phyloP scores from a whole-genome alignment of 805 yeast species.

The Candida succiphila region DNA sequence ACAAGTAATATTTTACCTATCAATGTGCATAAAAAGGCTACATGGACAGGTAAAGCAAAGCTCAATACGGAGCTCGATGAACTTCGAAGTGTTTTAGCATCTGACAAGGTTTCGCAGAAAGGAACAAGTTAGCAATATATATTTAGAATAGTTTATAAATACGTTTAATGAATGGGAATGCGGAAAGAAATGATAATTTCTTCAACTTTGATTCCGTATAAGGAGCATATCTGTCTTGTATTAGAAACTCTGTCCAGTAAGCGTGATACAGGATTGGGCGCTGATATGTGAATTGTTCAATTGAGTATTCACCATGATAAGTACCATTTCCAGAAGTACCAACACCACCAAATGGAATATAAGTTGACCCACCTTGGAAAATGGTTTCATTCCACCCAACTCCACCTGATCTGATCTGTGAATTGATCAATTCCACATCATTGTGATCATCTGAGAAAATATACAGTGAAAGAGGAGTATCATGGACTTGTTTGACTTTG shows the following conservation, averaged over 20 bases:
- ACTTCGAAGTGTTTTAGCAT: no score
- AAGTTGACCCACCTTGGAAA: slow-evolving; percentile 55
- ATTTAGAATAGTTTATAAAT: not conserved
- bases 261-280: slow-evolving; percentile 52
- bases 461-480: slow-evolving; percentile 77
- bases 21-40: slow-evolving; percentile 59
- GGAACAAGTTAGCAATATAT: slow-evolving; percentile 2
- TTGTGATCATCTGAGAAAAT: slow-evolving; percentile 41
- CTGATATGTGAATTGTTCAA: slow-evolving; percentile 67
- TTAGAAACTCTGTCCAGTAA: slow-evolving; percentile 44
- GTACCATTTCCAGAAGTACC: slow-evolving; percentile 78
- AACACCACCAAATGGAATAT: slow-evolving; percentile 87
- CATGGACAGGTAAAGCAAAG: slow-evolving; percentile 53
- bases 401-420: slow-evolving; percentile 62
- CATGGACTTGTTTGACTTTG: slow-evolving; percentile 37
- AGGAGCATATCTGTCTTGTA: slow-evolving; percentile 64
- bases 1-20: slow-evolving; percentile 43
- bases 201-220: slow-evolving; percentile 22
- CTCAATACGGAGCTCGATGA: slow-evolving; percentile 35
- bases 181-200: not conserved
- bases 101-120: slow-evolving; percentile 7
- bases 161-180: not conserved
- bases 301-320: slow-evolving; percentile 69
- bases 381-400: slow-evolving; percentile 61
- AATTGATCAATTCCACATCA: slow-evolving; percentile 40